A percentile compares a stretch with the other conserved stretches of the same genome.
phyloP scores from a whole-genome alignment of 345 rosid species.

The Eutrema japonicum region DNA sequence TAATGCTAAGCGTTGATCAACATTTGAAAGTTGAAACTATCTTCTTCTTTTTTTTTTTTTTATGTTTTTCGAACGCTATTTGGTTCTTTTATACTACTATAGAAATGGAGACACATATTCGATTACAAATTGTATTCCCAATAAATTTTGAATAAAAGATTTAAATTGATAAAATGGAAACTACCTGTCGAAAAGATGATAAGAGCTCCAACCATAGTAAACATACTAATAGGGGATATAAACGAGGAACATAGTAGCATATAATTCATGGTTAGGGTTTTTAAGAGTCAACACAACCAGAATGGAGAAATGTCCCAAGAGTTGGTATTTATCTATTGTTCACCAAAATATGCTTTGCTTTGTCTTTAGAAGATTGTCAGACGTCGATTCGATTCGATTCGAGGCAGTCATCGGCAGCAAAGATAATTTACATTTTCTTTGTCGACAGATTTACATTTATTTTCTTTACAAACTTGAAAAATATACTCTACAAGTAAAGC shows the following conservation, averaged over 20 bases:
- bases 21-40: slow-evolving; percentile 5
- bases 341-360: slow-evolving; percentile 65
- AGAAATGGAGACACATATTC: not conserved
- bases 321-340: slow-evolving; percentile 4
- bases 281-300: not conserved
- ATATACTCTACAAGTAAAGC: not conserved
- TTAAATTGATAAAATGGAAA: not conserved
- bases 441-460: not conserved
- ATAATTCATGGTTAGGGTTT: slow-evolving; percentile 36
- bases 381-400: slow-evolving; percentile 27
- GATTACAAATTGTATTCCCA: not conserved
- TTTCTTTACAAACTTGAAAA: not conserved
- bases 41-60: no score
- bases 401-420: not conserved
- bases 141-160: slow-evolving; percentile 23
- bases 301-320: slow-evolving; percentile 16
- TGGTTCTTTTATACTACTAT: not conserved
- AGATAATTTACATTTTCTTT: slow-evolving; percentile 6
- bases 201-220: slow-evolving; percentile 6
- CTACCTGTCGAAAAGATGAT: slow-evolving; percentile 26
- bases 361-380: slow-evolving; percentile 37
- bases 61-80: not conserved
- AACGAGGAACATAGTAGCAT: slow-evolving; percentile 25
- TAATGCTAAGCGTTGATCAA: slow-evolving; percentile 18
- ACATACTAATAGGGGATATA: slow-evolving; percentile 2